These are phyloP conservation scores for Psilocybe sp. DNA, from an alignment of 768 basidiomycete species.

Conservation along the genomic window DNA sequence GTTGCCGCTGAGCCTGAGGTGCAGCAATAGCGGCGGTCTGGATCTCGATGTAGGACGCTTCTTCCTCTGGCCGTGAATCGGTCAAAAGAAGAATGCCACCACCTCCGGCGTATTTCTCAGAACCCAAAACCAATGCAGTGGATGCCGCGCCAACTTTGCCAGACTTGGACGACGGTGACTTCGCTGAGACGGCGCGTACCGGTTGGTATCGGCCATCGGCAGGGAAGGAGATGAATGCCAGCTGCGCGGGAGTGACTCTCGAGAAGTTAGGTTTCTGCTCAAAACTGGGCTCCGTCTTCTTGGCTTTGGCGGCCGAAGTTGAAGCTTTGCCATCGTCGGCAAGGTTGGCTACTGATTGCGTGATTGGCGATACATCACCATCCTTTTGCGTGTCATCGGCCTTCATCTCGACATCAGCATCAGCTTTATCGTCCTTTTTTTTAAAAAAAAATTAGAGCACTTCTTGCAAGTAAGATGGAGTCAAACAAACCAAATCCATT, in stretches of 20 bases:
- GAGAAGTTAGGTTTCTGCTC: conserved; percentile 86
- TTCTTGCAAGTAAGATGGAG: conserved; percentile 12
- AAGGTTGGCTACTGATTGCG: conserved; percentile 49
- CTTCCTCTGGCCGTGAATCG: conserved; percentile 69
- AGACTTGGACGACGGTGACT: conserved; percentile 30
- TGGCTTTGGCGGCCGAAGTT: conserved; percentile 39
- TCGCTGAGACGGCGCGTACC: conserved; percentile 73
- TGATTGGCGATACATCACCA: conserved; percentile 56
- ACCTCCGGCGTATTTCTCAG: conserved; percentile 72
- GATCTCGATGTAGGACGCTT: conserved; percentile 71
- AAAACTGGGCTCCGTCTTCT: conserved; percentile 71
- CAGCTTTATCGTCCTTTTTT: conserved; percentile 39
- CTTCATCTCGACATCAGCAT: conserved; percentile 80
- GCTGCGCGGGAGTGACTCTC: conserved; percentile 87
- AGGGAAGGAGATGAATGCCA: conserved; percentile 83
- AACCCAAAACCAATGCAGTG: conserved; percentile 29
- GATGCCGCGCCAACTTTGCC: conserved; percentile 33
- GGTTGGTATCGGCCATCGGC: conserved; percentile 81
- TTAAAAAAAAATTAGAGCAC: conserved; percentile 20
- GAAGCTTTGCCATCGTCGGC: conserved; percentile 38
- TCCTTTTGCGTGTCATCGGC: conserved; percentile 48
- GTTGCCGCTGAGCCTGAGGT: conserved; percentile 22
- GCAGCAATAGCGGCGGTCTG: conserved; percentile 33
- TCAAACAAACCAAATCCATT: conserved; percentile 74
- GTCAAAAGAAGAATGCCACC: conserved; percentile 85